Evolutionary conservation across 148 eudicot species (phyloP).

Genomic region (Beta vulgaris): DNA sequence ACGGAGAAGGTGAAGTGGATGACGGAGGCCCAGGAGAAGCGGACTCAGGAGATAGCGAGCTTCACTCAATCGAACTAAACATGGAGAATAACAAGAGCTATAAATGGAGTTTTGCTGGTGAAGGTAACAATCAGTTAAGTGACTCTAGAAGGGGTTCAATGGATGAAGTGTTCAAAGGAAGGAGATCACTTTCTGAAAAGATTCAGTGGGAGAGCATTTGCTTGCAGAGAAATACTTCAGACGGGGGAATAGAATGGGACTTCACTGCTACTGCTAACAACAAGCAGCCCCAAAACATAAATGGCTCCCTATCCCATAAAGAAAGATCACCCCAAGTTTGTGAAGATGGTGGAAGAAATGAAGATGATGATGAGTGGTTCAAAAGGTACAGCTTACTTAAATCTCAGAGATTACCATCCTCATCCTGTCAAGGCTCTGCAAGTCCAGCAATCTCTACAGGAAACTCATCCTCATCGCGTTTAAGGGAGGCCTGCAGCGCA

Average conservation of each 20-base stretch:
- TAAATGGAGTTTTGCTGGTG: constrained; percentile 47
- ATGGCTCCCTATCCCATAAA: constrained; percentile 24
- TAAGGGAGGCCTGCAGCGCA: constrained; percentile 37
- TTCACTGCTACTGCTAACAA: constrained; percentile 30
- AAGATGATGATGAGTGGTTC: constrained; percentile 36
- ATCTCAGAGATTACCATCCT: constrained; percentile 43
- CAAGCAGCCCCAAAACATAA: constrained; percentile 28
- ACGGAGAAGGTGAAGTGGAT: constrained; percentile 27
- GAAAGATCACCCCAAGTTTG: constrained; percentile 32
- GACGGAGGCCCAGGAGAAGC: constrained; percentile 40
- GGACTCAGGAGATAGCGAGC: constrained; percentile 67
- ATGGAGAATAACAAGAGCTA: constrained; percentile 53
- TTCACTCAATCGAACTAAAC: constrained; percentile 77
- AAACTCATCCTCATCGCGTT: constrained; percentile 30
- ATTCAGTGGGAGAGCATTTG: constrained; percentile 51
- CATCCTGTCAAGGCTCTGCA: constrained; percentile 23
- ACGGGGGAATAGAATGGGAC: constrained; percentile 61
- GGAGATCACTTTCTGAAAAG: constrained; percentile 58
- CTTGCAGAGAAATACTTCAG: constrained; percentile 50
- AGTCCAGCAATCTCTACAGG: constrained; percentile 28
- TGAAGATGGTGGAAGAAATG: constrained; percentile 33
- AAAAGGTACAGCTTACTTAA: constrained; percentile 51
- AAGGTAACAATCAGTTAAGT: constrained; percentile 30
- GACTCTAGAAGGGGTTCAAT: constrained; percentile 52
- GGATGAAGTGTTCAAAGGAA: constrained; percentile 54